phyloP scores from a whole-genome alignment of 2,329 filamentous ascomycete genomes.

The Nemania sp. region DNA sequence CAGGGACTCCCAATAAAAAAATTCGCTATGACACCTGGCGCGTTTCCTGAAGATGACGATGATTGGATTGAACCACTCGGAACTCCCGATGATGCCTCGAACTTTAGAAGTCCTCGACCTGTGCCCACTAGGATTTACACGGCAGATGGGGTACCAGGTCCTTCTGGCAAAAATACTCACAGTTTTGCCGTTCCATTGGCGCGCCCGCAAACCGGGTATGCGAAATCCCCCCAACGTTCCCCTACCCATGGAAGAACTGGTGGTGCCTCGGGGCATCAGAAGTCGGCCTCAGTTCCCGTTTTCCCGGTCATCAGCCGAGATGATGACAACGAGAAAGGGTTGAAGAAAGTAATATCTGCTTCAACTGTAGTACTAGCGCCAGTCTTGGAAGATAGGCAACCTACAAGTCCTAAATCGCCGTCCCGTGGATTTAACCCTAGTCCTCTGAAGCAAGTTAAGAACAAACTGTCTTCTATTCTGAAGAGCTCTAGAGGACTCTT shows the following conservation, averaged over 20 bases:
- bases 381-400: constrained; percentile 48
- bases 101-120: constrained; percentile 53
- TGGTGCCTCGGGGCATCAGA: constrained; percentile 55
- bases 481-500: constrained; percentile 86
- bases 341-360: constrained; percentile 65
- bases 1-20: constrained; percentile 45
- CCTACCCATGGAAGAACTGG: constrained; percentile 40
- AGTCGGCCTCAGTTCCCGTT: constrained; percentile 66
- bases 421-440: constrained; percentile 67
- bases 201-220: constrained; percentile 40
- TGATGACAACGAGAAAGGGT: constrained; percentile 41
- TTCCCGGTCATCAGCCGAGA: constrained; percentile 44
- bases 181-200: constrained; percentile 53
- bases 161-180: constrained; percentile 53
- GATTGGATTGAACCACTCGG: constrained; percentile 65
- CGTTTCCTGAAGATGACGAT: constrained; percentile 63
- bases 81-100: constrained; percentile 41
- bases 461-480: constrained; percentile 87
- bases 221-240: constrained; percentile 45
- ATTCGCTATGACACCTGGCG: constrained; percentile 55
- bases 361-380: constrained; percentile 60
- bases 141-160: constrained; percentile 63
- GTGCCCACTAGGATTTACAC: constrained; percentile 64
- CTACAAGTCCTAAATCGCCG: constrained; percentile 62
- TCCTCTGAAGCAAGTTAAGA: constrained; percentile 88